Evolutionary conservation across 2,329 filamentous ascomycete genomes (phyloP), one percentile per base, ranked within the genome.

Genomic region (Sclerotinia subarctica): DNA sequence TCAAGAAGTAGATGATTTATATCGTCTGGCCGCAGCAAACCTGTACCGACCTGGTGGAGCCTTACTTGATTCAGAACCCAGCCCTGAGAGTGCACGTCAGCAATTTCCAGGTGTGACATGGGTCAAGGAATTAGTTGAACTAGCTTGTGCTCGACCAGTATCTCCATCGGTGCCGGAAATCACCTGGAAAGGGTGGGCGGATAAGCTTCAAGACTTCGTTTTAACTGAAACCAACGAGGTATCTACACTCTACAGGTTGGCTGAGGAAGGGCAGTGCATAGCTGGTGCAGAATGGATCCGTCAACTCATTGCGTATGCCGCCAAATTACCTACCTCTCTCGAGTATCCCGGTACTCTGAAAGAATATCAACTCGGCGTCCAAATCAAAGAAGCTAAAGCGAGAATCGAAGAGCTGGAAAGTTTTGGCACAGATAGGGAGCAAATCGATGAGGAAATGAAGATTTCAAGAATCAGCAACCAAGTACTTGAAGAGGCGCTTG

Each of bases 221-320:
- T 7, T 26, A 17, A 38, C n/a, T 38, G 46, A 35, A 13, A 29
- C 59, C 5, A 35, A 8, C 26, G 59, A 63, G n/a, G 17, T 52
- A 21, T 24, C n/a, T 51, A n/a, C 15, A 38, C 47, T 63, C 6
- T 63, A 38, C n/a, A 35, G 7, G 1, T 42, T 63, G 32, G 59
- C 26, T 2, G 15, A 46, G 6, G 15, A 26, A 46, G 42, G 51
- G 38, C 47, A 67, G 29, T 46, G 42, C 26, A 13, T 24, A 15
- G 21, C 32, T 15, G 65, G 65, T n/a, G 57, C 52, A 46, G 38
- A 67, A 63, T 67, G 65, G 65, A 56, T 67, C 7, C 57, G 38
- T 26, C 29, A 67, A 35, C 49, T 67, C 10, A 63, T 67, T 49
- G 13, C 6, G 5, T n/a, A 42, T 46, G 65, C 58, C 42, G 13